phyloP scores from a whole-genome alignment of 2,329 filamentous ascomycete genomes.

The Epichloe festucae region DNA sequence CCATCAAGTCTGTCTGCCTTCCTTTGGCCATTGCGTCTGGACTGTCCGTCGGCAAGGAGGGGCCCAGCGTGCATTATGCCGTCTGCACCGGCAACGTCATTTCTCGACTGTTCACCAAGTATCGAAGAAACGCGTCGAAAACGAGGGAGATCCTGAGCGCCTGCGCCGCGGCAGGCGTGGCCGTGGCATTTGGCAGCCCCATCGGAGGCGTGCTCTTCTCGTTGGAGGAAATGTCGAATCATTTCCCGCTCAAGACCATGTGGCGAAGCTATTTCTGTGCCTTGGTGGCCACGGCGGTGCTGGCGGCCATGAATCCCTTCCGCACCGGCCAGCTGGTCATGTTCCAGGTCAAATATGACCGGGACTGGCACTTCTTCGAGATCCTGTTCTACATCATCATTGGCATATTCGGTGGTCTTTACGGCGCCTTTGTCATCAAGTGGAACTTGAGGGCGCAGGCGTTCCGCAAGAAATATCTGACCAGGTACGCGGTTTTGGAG shows the following conservation, averaged over 20 bases:
- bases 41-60: constrained; percentile 90
- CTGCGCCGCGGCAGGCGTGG: constrained; percentile 87
- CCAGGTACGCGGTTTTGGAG: constrained; percentile 73
- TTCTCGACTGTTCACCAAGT: constrained; percentile 84
- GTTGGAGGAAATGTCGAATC: constrained; percentile 91
- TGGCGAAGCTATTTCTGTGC: constrained; percentile 99
- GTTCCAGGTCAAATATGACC: constrained; percentile 95
- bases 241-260: constrained; percentile 93
- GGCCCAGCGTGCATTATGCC: constrained; percentile 96
- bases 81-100: constrained; percentile 97
- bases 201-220: constrained; percentile 96
- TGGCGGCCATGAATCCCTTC: constrained; percentile 96
- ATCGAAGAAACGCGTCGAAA: constrained; percentile 81
- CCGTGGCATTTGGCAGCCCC: constrained; percentile 91
- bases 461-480: constrained; percentile 86
- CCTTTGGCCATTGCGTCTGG: constrained; percentile 90
- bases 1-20: constrained; percentile 87
- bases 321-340: constrained; percentile 95
- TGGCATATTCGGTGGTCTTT: constrained; percentile 85
- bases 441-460: constrained; percentile 88
- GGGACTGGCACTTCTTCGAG: constrained; percentile 97
- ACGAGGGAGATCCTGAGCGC: constrained; percentile 91
- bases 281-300: constrained; percentile 80
- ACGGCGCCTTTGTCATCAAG: constrained; percentile 94
- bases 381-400: constrained; percentile 83